Evolutionary conservation across 805 yeast species (phyloP).

Genomic region (Nakazawaea sp.): DNA sequence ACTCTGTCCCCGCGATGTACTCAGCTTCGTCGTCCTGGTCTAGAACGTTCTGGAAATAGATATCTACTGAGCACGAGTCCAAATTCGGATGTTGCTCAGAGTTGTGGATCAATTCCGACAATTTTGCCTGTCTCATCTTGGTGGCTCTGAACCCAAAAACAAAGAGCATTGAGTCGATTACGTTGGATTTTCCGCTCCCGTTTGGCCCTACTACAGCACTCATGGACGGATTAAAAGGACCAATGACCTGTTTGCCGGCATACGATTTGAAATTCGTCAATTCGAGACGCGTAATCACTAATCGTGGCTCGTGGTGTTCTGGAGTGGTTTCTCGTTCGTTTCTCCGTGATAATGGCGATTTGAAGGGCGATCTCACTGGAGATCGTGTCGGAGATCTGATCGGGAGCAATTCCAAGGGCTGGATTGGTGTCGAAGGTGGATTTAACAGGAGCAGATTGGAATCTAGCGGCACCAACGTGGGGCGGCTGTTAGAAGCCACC

Average conservation of each 20-base stretch:
- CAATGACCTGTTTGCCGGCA: constrained; percentile 88
- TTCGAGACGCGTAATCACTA: constrained; percentile 70
- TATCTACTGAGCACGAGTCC: constrained; percentile 82
- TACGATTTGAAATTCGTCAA: constrained; percentile 89
- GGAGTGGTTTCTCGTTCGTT: constrained; percentile 4
- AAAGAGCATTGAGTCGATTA: constrained; percentile 96
- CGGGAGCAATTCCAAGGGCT: constrained; percentile 8
- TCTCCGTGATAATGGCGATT: neutral
- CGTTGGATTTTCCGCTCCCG: constrained; percentile 95
- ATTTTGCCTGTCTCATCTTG: constrained; percentile 92
- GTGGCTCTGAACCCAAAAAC: constrained; percentile 96
- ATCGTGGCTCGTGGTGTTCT: constrained; percentile 36
- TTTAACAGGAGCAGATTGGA: constrained; percentile 7
- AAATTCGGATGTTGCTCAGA: constrained; percentile 67
- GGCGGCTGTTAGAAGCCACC: neutral
- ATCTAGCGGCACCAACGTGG: constrained; percentile 9
- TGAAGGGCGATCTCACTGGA: constrained; percentile 9
- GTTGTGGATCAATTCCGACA: constrained; percentile 89
- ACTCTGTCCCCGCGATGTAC: constrained; percentile 44
- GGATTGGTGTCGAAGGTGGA: constrained; percentile 9
- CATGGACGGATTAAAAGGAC: constrained; percentile 90
- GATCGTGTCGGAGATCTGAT: constrained; percentile 10
- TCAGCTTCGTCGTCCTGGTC: constrained; percentile 42
- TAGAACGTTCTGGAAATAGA: constrained; percentile 71
- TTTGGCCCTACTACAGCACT: constrained; percentile 98